Conservation (phyloP, 768 basidiomycete genomes). For the Termitomyces eurrhizus region DNA sequence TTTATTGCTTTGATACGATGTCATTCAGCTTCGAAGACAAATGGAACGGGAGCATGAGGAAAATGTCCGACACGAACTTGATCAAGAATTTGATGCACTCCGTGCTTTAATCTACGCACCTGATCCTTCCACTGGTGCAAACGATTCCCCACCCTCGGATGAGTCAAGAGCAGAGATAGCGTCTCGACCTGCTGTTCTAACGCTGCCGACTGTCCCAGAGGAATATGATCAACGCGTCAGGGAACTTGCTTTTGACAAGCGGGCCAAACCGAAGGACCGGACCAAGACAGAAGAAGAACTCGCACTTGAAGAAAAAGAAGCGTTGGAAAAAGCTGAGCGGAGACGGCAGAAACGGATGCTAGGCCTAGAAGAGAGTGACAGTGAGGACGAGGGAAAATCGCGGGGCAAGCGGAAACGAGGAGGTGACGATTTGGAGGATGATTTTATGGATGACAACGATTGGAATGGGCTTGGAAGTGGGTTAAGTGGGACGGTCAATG, state of each 20-base stretch:
- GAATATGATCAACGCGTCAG: conserved; percentile 93
- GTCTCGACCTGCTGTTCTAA: conserved; percentile 16
- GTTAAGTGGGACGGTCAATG: conserved; percentile 30
- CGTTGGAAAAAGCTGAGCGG: conserved; percentile 82
- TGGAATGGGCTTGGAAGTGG: conserved; percentile 41
- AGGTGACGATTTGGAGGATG: conserved; percentile 91
- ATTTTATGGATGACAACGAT: conserved; percentile 50
- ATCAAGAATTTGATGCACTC: conserved; percentile 81
- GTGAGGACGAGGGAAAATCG: conserved; percentile 50
- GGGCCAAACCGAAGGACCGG: conserved; percentile 91
- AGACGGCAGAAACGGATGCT: conserved; percentile 78
- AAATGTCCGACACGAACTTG: conserved; percentile 81
- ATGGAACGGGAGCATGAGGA: conserved; percentile 84
- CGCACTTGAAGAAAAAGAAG: conserved; percentile 83
- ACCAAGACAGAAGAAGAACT: conserved; percentile 97
- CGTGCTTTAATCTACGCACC: conserved; percentile 66
- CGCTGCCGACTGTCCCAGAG: conserved; percentile 31
- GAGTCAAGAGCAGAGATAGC: conserved; percentile 12
- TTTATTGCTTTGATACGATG: background rate
- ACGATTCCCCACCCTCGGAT: conserved; percentile 32
- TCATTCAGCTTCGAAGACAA: conserved; percentile 74
- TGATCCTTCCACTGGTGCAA: conserved; percentile 41
- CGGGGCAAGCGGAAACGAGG: conserved; percentile 54
- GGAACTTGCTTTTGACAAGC: conserved; percentile 88
- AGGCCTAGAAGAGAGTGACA: conserved; percentile 68